Evolutionary conservation across 345 rosid species (phyloP), one percentile per base, ranked within the genome.

Genomic region (Syzygium jambos): DNA sequence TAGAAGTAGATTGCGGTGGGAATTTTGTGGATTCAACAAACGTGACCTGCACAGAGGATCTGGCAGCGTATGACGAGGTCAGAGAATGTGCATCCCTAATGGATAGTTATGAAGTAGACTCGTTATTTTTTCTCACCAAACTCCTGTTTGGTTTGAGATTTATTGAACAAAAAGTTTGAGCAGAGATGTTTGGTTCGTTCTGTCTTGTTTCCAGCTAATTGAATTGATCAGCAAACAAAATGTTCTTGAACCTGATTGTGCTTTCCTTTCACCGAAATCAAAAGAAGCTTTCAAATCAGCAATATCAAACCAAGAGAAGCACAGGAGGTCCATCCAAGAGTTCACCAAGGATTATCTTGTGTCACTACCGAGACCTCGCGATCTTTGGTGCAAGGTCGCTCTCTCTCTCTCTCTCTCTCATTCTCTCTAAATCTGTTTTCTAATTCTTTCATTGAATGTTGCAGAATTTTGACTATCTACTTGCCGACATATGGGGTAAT

Each of bases 401-500:
- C 27, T 52, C 49, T 15, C 34, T 5, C 16, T 84, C 3, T 46
- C 59, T 52, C 9, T 16, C 11, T 84, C 9, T 29, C 41, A 22
- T 8, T 84, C 27, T 84, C n/a, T 68, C 29, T 34, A 29, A 85
- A 11, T 57, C 17, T 85, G 56, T 23, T 19, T 73, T 73, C 80
- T 73, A 5, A 73, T 38, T 73, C 80, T 38, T 73, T 38, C 80
- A 73, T 73, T 63, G 21, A 4, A 51, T 68, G 43, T 49, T 15
- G 30, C 91, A 88, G 89, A 86, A 84, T 84, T 43, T 88, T 34
- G 38, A 85, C 38, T 92, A 89, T 68, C 57, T 86, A 27, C 78
- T 90, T 46, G 4, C 54, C 25, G 46, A 73, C 9, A 23, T 63
- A 38, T 90, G 92, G 92, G 86, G 85, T 22, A 90, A 92, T 61